These are phyloP conservation scores for Gautieria morchelliformis DNA, from an alignment of 768 basidiomycete species.

Conservation along the genomic window DNA sequence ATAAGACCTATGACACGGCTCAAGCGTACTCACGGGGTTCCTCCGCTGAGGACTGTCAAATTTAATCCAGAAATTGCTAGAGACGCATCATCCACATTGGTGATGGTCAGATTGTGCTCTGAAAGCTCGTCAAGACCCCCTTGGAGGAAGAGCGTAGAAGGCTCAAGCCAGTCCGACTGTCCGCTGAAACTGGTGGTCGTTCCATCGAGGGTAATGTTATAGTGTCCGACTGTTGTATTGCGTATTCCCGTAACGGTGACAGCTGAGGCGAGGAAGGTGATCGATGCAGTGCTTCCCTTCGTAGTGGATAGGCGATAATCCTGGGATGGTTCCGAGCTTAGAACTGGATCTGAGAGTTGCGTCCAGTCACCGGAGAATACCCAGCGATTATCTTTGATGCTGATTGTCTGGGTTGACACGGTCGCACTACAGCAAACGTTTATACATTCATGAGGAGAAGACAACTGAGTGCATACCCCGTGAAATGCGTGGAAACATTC, in stretches of 20 bases:
- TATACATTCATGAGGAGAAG: slow-evolving; percentile 2
- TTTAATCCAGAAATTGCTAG: slow-evolving; percentile 46
- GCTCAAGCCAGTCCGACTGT: slow-evolving; percentile 17
- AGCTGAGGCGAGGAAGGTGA: slow-evolving; percentile 40
- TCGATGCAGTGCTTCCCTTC: slow-evolving; percentile 4
- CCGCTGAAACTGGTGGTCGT: slow-evolving; percentile 38
- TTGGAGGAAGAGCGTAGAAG: slow-evolving; percentile 47
- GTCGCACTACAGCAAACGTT: slow-evolving; percentile 23
- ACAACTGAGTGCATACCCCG: slow-evolving; percentile 23
- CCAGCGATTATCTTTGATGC: slow-evolving; percentile 24
- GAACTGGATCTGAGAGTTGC: neutral
- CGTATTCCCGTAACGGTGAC: slow-evolving; percentile 52
- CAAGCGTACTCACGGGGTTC: slow-evolving; percentile 24
- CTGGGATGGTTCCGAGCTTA: neutral
- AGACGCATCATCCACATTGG: slow-evolving; percentile 44
- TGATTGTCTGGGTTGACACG: slow-evolving; percentile 27
- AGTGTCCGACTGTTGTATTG: slow-evolving; percentile 47
- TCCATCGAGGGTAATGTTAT: slow-evolving; percentile 47
- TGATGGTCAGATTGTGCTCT: slow-evolving; percentile 42
- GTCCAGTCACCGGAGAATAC: neutral
- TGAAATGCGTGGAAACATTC: slow-evolving; percentile 23
- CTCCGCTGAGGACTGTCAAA: slow-evolving; percentile 31
- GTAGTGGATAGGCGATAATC: neutral
- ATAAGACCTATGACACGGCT: too few relatives aligned
- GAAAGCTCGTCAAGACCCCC: slow-evolving; percentile 45